These are phyloP conservation scores for Euphorbia peplus DNA, from an alignment of 345 rosid genomes.

Conservation along the genomic window DNA sequence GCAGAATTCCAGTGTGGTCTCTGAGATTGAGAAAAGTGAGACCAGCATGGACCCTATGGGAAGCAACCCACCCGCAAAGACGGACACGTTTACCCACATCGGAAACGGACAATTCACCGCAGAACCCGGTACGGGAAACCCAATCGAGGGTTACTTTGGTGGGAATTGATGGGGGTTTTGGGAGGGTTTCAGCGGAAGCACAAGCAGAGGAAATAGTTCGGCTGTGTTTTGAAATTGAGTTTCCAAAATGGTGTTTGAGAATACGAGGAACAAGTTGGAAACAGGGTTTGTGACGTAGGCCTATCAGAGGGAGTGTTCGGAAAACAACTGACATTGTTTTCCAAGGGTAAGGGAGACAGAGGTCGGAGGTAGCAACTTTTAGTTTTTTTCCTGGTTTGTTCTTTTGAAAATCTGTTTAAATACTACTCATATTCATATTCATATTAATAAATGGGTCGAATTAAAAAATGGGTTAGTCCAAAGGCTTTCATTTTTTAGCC, in stretches of 20 bases:
- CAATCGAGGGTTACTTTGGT: constrained; percentile 48
- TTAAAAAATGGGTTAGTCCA: too few relatives aligned
- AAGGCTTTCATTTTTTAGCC: too few relatives aligned
- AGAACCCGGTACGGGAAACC: constrained; percentile 62
- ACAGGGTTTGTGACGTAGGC: constrained; percentile 21
- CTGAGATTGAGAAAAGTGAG: constrained; percentile 91
- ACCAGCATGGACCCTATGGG: constrained; percentile 83
- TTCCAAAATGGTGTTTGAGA: constrained; percentile 15
- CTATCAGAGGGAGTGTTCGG: constrained; percentile 36
- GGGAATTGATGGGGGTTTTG: constrained; percentile 18
- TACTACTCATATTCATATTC: too few relatives aligned
- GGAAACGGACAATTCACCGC: constrained; percentile 57
- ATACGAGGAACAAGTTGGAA: constrained; percentile 20
- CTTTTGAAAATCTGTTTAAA: too few relatives aligned
- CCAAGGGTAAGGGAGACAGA: constrained; percentile 11
- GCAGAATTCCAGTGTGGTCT: constrained; percentile 92
- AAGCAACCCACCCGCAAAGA: constrained; percentile 97
- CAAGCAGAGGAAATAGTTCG: constrained; percentile 12
- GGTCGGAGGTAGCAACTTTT: too few relatives aligned
- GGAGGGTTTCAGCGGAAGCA: constrained; percentile 26
- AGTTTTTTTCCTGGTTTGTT: too few relatives aligned
- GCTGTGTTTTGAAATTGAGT: constrained; percentile 17
- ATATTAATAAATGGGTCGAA: too few relatives aligned
- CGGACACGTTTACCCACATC: constrained; percentile 79
- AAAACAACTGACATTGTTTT: constrained; percentile 27